Percentiles rank a stretch among this genome's conserved stretches.
Conservation (phyloP, 805 yeast genomes). For the Starmerella stigmatis region DNA sequence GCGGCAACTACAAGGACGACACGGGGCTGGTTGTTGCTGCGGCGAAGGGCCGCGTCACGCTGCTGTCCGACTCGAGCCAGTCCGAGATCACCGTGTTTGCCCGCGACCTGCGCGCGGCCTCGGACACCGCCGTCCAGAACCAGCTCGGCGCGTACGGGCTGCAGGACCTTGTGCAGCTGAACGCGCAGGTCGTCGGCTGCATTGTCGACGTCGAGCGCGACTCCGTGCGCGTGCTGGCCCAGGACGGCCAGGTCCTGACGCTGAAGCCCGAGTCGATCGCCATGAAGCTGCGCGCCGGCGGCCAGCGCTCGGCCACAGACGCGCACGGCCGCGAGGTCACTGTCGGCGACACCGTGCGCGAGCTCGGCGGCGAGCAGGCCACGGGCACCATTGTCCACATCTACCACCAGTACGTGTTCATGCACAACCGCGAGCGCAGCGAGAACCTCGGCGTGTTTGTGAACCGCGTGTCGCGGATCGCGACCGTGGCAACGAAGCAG, state of each 20-base stretch:
- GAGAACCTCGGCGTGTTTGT: conserved; percentile 92
- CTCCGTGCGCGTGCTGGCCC: conserved; percentile 64
- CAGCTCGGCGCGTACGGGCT: conserved; percentile 69
- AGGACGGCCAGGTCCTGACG: conserved; percentile 65
- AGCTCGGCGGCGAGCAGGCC: conserved; percentile 68
- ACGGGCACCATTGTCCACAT: conserved; percentile 84
- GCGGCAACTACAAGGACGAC: conserved; percentile 86
- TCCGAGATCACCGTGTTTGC: conserved; percentile 89
- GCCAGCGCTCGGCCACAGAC: conserved; percentile 79
- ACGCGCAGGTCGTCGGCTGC: conserved; percentile 78
- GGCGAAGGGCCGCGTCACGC: conserved; percentile 66
- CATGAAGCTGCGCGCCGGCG: conserved; percentile 46
- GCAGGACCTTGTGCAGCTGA: conserved; percentile 81
- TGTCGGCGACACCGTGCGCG: conserved; percentile 89
- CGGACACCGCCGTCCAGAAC: conserved; percentile 72
- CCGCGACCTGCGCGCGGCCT: conserved; percentile 77
- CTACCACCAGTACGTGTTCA: conserved; percentile 65
- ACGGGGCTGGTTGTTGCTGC: conserved; percentile 87
- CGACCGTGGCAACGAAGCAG: conserved; percentile 76
- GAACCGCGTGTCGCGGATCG: conserved; percentile 60
- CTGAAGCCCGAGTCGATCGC: conserved; percentile 76
- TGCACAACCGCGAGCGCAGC: conserved; percentile 63
- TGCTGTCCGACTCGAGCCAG: conserved; percentile 79
- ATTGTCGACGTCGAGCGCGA: conserved; percentile 85
- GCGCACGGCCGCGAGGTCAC: conserved; percentile 71